These are phyloP conservation scores for Candida jianshihensis DNA, from an alignment of 805 yeast species.

Conservation along the genomic window DNA sequence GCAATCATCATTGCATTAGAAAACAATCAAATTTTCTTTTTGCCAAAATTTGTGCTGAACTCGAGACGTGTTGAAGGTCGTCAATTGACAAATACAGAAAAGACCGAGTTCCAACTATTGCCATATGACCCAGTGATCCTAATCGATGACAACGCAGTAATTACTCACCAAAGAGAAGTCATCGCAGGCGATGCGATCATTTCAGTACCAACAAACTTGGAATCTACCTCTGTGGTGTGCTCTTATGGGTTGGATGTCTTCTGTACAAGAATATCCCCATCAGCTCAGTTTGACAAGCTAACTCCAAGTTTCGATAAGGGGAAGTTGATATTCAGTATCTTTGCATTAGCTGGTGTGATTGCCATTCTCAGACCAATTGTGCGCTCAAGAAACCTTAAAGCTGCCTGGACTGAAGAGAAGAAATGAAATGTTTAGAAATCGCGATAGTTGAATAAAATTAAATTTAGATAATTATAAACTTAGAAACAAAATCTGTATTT, in stretches of 20 bases:
- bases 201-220: slow-evolving; percentile 59
- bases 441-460: too few relatives aligned
- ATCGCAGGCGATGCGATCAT: slow-evolving; percentile 27
- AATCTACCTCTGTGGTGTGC: slow-evolving; percentile 74
- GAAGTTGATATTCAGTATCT: slow-evolving; percentile 56
- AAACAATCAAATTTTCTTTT: slow-evolving; percentile 52
- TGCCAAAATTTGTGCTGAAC: slow-evolving; percentile 67
- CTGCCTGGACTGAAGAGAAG: slow-evolving; percentile 13
- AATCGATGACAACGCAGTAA: slow-evolving; percentile 38
- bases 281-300: slow-evolving; percentile 75
- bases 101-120: slow-evolving; percentile 47
- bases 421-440: background rate
- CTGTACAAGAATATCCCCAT: slow-evolving; percentile 73
- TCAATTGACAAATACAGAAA: slow-evolving; percentile 43
- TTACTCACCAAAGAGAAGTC: slow-evolving; percentile 47
- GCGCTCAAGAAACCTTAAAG: slow-evolving; percentile 42
- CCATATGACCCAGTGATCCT: slow-evolving; percentile 63
- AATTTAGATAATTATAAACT: too few relatives aligned
- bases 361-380: slow-evolving; percentile 53
- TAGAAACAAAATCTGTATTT: background rate
- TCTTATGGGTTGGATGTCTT: slow-evolving; percentile 63
- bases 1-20: slow-evolving; percentile 52
- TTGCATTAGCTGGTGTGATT: slow-evolving; percentile 39
- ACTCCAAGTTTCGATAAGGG: slow-evolving; percentile 59
- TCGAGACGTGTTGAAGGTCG: slow-evolving; percentile 62